Conservation (phyloP, 768 basidiomycete genomes). For the Lyophyllum decastes region DNA sequence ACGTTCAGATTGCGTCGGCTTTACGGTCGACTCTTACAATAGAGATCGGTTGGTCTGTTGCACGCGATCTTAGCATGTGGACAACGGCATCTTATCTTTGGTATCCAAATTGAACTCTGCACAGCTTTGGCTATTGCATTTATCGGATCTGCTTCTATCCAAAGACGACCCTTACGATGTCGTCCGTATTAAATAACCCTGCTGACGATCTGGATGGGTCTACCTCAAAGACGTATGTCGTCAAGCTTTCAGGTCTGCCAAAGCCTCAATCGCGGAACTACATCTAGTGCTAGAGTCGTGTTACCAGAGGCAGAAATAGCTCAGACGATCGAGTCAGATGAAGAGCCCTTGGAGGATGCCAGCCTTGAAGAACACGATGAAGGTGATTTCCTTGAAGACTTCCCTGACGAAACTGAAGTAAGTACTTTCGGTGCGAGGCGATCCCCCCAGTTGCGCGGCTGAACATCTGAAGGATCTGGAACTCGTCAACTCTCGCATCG, state of each 20-base stretch:
- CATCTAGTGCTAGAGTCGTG: slow-evolving; percentile 46
- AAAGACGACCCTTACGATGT: not conserved
- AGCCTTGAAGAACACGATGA: slow-evolving; percentile 48
- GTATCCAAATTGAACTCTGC: not conserved
- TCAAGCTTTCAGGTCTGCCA: not conserved
- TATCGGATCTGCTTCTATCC: not conserved
- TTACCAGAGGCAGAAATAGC: slow-evolving; percentile 41
- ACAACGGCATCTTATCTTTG: not conserved
- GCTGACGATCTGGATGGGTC: not conserved
- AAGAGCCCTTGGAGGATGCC: slow-evolving; percentile 42
- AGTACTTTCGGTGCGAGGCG: slow-evolving; percentile 22
- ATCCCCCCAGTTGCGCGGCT: not conserved
- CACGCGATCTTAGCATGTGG: not conserved
- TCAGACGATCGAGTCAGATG: slow-evolving; percentile 37
- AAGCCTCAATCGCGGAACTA: slow-evolving; percentile 1
- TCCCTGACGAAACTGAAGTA: slow-evolving; percentile 86
- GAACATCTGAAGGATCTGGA: slow-evolving; percentile 71
- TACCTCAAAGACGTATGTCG: slow-evolving; percentile 9
- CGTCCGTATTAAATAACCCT: not conserved
- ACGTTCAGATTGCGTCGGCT: too few relatives aligned
- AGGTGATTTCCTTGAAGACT: slow-evolving; percentile 71
- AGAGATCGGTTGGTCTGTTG: too few relatives aligned
- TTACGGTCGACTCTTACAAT: too few relatives aligned
- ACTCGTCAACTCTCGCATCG: slow-evolving; percentile 77
- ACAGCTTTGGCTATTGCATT: not conserved